phyloP scores from a whole-genome alignment of 1,284 basidiomycete species.

The Melampsora medusae region DNA sequence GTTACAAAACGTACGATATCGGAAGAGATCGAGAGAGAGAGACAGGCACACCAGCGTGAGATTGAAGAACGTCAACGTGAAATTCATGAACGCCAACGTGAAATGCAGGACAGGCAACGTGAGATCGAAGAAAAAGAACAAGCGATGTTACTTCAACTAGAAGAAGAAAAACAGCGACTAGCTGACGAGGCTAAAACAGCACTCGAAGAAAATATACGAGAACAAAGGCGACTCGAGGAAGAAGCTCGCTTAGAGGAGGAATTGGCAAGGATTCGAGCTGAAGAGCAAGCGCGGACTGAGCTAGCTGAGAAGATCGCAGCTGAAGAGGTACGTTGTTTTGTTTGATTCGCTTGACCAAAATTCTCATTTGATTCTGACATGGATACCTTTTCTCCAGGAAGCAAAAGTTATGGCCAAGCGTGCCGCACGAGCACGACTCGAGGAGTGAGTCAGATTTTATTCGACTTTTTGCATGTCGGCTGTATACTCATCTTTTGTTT shows the following conservation, averaged over 20 bases:
- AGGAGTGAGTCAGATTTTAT: not conserved
- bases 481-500: not conserved
- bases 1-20: no score
- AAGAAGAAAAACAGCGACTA: not conserved
- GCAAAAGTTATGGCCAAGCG: not conserved
- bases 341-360: not conserved
- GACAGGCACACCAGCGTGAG: not conserved
- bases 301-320: constrained; percentile 6
- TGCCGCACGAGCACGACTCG: not conserved
- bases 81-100: not conserved
- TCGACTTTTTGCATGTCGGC: not conserved
- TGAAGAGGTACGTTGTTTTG: not conserved
- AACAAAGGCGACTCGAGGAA: constrained; percentile 15
- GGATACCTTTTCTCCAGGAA: not conserved
- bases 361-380: not conserved
- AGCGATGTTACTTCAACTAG: not conserved
- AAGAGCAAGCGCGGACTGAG: not conserved
- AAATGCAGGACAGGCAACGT: constrained; percentile 1
- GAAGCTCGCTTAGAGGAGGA: constrained; percentile 13
- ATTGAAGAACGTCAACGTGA: constrained; percentile 6
- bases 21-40: constrained; percentile 4
- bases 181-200: constrained; percentile 8
- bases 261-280: constrained; percentile 4
- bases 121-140: constrained; percentile 16
- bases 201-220: constrained; percentile 9